phyloP scores from a whole-genome alignment of 768 basidiomycete species.

The Rhizopogon vesiculosus region DNA sequence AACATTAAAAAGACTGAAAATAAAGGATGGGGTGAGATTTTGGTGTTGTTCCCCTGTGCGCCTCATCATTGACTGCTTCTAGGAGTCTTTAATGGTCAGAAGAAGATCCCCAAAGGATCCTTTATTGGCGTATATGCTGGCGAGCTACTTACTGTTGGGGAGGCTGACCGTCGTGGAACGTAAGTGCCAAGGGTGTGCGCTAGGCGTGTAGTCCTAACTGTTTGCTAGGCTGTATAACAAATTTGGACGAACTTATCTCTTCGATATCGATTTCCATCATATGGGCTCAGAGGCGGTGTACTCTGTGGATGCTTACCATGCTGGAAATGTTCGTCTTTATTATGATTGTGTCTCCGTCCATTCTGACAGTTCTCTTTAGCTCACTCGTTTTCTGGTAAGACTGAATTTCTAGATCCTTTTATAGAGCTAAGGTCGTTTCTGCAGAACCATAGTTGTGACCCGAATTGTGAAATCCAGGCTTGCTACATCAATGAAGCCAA shows the following conservation, averaged over 20 bases:
- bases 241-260: conserved; percentile 74
- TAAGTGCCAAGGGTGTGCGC: conserved; percentile 29
- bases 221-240: conserved; percentile 61
- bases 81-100: conserved; percentile 70
- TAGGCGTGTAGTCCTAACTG: neutral
- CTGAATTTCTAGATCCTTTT: neutral
- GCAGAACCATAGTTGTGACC: conserved; percentile 91
- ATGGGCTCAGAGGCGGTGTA: conserved; percentile 43
- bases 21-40: conserved; percentile 80
- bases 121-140: conserved; percentile 86
- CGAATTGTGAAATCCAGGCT: conserved; percentile 69
- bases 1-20: conserved; percentile 63
- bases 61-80: conserved; percentile 1
- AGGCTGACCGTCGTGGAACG: conserved; percentile 64
- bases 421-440: neutral
- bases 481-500: conserved; percentile 79
- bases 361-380: conserved; percentile 38
- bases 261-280: conserved; percentile 77
- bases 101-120: conserved; percentile 60
- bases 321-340: conserved; percentile 62
- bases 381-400: conserved; percentile 84
- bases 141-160: conserved; percentile 68
- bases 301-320: conserved; percentile 84
- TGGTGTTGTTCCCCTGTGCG: neutral
- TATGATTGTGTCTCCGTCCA: neutral